phyloP scores from a whole-genome alignment of 345 rosid genomes.

The Firmiana major region DNA sequence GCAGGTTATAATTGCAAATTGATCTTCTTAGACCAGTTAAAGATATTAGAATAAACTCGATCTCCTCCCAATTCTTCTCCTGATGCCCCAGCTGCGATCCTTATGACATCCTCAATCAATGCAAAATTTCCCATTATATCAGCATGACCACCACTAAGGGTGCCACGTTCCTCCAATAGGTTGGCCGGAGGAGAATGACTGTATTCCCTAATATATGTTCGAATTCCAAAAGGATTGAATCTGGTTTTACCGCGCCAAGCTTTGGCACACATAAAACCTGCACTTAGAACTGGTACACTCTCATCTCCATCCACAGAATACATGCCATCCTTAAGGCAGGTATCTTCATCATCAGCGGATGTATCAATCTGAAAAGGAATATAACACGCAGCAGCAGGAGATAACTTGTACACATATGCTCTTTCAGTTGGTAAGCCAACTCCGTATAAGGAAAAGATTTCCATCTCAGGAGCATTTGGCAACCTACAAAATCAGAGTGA shows the following conservation, averaged over 20 bases:
- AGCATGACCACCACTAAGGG: conserved; percentile 85
- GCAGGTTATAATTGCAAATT: conserved; percentile 44
- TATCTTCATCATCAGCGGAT: conserved; percentile 61
- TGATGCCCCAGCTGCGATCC: conserved; percentile 81
- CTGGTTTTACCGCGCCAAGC: conserved; percentile 95
- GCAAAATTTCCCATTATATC: conserved; percentile 99
- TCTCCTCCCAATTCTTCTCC: conserved; percentile 84
- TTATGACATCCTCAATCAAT: conserved; percentile 75
- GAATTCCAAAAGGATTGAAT: conserved; percentile 84
- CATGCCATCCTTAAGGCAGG: conserved; percentile 79
- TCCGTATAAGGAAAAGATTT: conserved; percentile 82
- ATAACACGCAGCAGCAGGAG: conserved; percentile 66
- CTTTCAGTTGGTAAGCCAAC: conserved; percentile 96
- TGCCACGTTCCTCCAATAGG: conserved; percentile 88
- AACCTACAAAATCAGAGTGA: conserved; percentile 50
- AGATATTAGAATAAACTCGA: conserved; percentile 76
- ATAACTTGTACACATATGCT: conserved; percentile 71
- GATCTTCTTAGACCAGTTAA: conserved; percentile 79
- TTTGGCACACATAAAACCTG: conserved; percentile 93
- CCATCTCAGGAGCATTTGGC: conserved; percentile 93
- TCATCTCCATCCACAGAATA: conserved; percentile 86
- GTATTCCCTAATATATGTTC: conserved; percentile 71
- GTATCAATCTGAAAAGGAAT: conserved; percentile 90
- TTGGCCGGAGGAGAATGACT: conserved; percentile 82
- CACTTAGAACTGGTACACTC: conserved; percentile 84